A percentile compares a stretch with the other conserved stretches of the same genome.
Evolutionary conservation across 805 yeast genomes (phyloP).

Genomic region (Komagataella pseudopastoris): DNA sequence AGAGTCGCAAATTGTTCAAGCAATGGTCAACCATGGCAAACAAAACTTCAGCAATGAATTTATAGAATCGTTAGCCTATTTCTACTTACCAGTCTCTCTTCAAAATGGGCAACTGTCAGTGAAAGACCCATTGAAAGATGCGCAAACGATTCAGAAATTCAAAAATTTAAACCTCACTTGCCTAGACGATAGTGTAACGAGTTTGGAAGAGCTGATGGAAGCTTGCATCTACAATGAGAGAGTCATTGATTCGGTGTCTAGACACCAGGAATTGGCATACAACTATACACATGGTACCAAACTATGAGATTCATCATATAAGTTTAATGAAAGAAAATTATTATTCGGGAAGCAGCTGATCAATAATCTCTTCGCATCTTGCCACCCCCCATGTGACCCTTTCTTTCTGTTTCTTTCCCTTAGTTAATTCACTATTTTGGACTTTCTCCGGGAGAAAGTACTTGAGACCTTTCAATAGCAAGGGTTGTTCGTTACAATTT

Average conservation of each 20-base stretch:
- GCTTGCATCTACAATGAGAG: background rate
- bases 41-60: background rate
- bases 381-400: constrained; percentile 56
- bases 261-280: background rate
- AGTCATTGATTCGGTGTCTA: background rate
- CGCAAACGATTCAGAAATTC: background rate
- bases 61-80: background rate
- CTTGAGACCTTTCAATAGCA: constrained; percentile 53
- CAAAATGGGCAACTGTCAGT: background rate
- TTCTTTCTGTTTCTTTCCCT: constrained; percentile 37
- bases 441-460: constrained; percentile 40
- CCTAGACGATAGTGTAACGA: background rate
- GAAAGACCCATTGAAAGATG: background rate
- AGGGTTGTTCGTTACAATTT: constrained; percentile 43
- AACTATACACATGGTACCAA: background rate
- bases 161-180: background rate
- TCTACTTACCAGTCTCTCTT: background rate
- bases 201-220: background rate
- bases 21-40: background rate
- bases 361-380: background rate
- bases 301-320: background rate
- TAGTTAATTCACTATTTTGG: constrained; percentile 28
- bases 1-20: background rate
- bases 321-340: constrained; percentile 4
- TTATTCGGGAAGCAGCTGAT: background rate